Base-by-base conservation (phyloP, 1,139 yeast species). In the Candida buenavistaensis region DNA sequence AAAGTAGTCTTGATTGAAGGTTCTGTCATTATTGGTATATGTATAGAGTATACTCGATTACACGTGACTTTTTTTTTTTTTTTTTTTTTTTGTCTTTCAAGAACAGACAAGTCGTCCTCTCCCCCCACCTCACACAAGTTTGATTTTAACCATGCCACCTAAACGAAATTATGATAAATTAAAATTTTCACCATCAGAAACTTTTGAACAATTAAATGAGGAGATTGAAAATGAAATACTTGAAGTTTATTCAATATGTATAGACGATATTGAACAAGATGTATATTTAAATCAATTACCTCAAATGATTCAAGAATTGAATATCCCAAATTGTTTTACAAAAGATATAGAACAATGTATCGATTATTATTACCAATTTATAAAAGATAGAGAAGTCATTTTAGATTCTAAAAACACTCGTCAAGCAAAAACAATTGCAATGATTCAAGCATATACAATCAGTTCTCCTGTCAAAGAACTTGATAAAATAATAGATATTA, bases 301-400 rank as follows among this genome's bases (percentile, higher is more conserved):
- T 1, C 47, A 43, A 7, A 36, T 68, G 9, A 56, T 67, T 26
- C 33, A 42, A 2, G 21, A 25, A 1, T 45, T 70, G 8, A 33
- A 48, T 6, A 57, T 70, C 11, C 75, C 71, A 1, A 14, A 22
- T 5, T 59, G 66, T 34, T 68, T 63, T 45, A 54, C 56, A 4
- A 28, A 37, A 7, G 76, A 70, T 40, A 56, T 69, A n/a, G 26
- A 38, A 3, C 40, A 48, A 12, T 59, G 68, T 35, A 48, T 65
- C 10, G 62, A 62, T 6, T 66, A 63, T 48, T 68, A 54, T 47
- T 68, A 69, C 43, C 52, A 50, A n/a, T 45, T 48, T 27, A 52
- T 64, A 11, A 31, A 31, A 20, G 26, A 39, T n/a, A 31, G 34
- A 28, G 33, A 37, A 14, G 25, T 34, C 3, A 20, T 14, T 6